Conservation (phyloP, 2,329 filamentous ascomycete genomes). For the Pseudocercospora pini-densiflorae region DNA sequence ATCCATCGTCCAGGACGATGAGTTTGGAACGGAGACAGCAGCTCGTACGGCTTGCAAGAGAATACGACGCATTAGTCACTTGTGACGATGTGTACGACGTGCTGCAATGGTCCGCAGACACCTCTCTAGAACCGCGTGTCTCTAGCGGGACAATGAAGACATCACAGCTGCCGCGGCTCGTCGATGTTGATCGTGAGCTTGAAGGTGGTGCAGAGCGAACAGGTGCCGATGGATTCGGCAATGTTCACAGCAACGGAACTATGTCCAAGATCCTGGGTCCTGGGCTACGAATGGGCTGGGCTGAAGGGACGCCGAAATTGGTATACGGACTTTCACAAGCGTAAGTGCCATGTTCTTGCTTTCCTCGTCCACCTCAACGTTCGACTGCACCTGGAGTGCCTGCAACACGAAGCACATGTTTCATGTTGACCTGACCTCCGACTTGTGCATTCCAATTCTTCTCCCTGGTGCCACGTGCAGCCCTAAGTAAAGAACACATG, state of each 20-base stretch:
- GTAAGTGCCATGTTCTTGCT: conserved; percentile 46
- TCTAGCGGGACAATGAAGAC: conserved; percentile 30
- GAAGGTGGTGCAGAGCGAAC: conserved; percentile 58
- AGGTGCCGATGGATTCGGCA: conserved; percentile 69
- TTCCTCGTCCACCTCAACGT: not conserved
- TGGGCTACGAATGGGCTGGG: conserved; percentile 75
- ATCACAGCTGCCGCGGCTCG: conserved; percentile 68
- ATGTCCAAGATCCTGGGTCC: conserved; percentile 82
- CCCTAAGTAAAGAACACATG: not conserved
- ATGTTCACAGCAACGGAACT: conserved; percentile 82
- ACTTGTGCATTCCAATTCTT: not conserved
- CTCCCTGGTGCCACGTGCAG: not conserved
- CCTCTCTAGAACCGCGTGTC: conserved; percentile 16
- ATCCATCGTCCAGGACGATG: conserved; percentile 86
- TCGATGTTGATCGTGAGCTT: conserved; percentile 75
- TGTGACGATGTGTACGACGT: conserved; percentile 95
- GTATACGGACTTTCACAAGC: conserved; percentile 63
- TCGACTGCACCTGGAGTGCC: conserved; percentile 4
- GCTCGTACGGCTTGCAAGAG: conserved; percentile 76
- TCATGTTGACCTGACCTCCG: not conserved
- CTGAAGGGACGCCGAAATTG: conserved; percentile 70
- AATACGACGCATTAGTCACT: conserved; percentile 80
- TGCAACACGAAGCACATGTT: not conserved
- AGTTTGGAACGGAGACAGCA: conserved; percentile 66
- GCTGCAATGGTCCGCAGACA: conserved; percentile 71